Base-by-base conservation (phyloP, 768 basidiomycete species). In the Suillus americanus region DNA sequence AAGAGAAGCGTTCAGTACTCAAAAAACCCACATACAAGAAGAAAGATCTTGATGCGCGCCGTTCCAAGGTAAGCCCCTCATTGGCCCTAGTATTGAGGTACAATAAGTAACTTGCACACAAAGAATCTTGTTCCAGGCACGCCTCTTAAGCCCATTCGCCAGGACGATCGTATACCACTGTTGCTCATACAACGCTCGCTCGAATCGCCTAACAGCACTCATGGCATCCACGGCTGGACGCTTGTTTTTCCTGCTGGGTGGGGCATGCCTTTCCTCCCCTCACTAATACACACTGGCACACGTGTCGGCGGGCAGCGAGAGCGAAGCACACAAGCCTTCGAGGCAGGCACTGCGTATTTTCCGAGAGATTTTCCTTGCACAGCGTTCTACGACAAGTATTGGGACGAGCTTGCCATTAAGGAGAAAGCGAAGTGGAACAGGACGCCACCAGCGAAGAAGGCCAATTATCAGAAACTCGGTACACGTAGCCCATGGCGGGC, bases 261-360 rank as follows among this genome's bases (percentile, higher is more conserved):
- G 95, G 84, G 86, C 0, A 97, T 95, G 89, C 83, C 95, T 1
- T 94, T 99, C 78, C 87, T 92, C 66, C 83, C 82, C 46, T 96
- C 95, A 3, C 83, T 99, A 59, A 82, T 83, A 3, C 88, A 87
- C 74, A 95, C 95, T 0, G 90, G 91, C 25, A 92, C 92, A 2
- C 89, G 94, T 8, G 83, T 97, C 20, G 92, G 85, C 6, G 97
- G 96, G 2, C 90, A 95, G 70, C 86, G 89, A 35, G 94, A 98
- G 72, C 86, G 90, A 40, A 83, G 84, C 68, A 89, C 88, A 5
- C 94, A 97, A 69, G 81, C 86, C 45, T 94, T 92, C 70, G 97
- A 98, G 77, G 87, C 91, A 4, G 92, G 91, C 7, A 77, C 78
- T 0, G 71, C 85, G 3, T 86, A 86, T 66, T 97, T 94, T 73